A percentile compares a stretch with the other conserved stretches of the same genome.
These are phyloP conservation scores for Ceratocystis ficicola DNA, from an alignment of 2,329 filamentous ascomycete genomes.

Conservation along the genomic window DNA sequence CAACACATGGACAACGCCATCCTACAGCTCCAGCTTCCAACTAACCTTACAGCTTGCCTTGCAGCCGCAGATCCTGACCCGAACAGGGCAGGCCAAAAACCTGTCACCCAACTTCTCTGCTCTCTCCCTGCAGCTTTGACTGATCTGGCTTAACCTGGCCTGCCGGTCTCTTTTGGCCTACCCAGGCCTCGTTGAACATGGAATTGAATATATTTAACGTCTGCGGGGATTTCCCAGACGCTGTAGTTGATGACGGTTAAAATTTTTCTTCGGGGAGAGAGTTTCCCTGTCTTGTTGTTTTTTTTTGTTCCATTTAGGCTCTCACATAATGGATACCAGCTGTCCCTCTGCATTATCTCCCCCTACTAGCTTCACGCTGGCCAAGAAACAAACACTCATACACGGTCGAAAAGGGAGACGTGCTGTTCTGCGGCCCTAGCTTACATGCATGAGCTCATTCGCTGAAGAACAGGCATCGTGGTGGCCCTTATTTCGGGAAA, in stretches of 20 bases:
- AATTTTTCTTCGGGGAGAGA: no score
- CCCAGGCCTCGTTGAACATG: not conserved
- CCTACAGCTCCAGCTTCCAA: not conserved
- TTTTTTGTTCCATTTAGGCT: not conserved
- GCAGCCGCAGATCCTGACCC: not conserved
- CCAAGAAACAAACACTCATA: not conserved
- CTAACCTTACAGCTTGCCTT: not conserved
- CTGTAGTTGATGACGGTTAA: not conserved
- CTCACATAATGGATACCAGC: not conserved
- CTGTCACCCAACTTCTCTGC: not conserved
- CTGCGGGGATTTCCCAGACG: not conserved
- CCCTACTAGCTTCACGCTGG: not conserved
- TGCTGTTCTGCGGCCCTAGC: not conserved
- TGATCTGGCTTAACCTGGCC: not conserved
- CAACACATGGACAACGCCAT: conserved; percentile 2
- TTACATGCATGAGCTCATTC: not conserved
- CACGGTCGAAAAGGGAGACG: not conserved
- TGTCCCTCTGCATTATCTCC: not conserved
- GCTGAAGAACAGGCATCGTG: not conserved
- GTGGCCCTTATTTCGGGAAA: not conserved
- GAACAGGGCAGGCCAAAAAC: not conserved
- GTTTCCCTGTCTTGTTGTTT: not conserved
- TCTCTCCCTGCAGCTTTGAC: not conserved
- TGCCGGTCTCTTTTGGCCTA: not conserved
- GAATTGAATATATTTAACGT: not conserved